Evolutionary conservation across 768 basidiomycete species (phyloP), one percentile per base, ranked within the genome.

Genomic region (Lactifluus echinatus): DNA sequence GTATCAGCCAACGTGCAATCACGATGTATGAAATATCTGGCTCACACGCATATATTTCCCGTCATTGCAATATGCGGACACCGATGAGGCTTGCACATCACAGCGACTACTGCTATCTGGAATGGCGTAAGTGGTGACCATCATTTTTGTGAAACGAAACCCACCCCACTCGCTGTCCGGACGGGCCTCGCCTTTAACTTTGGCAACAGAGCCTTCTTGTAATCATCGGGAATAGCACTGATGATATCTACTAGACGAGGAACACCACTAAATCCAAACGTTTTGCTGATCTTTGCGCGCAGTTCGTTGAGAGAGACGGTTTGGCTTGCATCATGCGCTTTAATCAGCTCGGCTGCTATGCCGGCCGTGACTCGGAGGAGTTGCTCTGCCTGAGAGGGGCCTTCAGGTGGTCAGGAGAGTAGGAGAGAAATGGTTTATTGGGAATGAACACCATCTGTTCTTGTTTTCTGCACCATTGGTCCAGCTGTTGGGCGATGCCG

Each of bases 51-150:
- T 55, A 99, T 98, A 66, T 99, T 99, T 28, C 96, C 96, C 0
- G 96, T 99, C 92, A 99, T 96, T 8, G 96, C 96, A 55, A 99
- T 98, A 73, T 99, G 96, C 4, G 96, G 96, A 76, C 96, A 99
- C 53, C 96, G 82, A 76, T 99, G 96, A 1, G 96, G 96, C 68
- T 98, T 99, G 76, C 93, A 95, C 96, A 99, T 99, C n/a, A 99
- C 95, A 8, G 96, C 96, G 14, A 99, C 96, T 23, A 98, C 95
- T 15, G 95, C 96, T 57, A 98, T 94, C 93, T 95, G 45, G 33
- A 17, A 43, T 29, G 24, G 15, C 19, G 28, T 50, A 53, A 36
- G 15, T 29, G 11, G 1, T 7, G 14, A 29, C 15, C n/a, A 19
- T 8, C 21, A 51, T 17, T 8, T 7, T 8, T 42, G 40, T 36